These are phyloP conservation scores for Lactarius pseudohatsudake DNA, from an alignment of 768 basidiomycete genomes.

Conservation along the genomic window DNA sequence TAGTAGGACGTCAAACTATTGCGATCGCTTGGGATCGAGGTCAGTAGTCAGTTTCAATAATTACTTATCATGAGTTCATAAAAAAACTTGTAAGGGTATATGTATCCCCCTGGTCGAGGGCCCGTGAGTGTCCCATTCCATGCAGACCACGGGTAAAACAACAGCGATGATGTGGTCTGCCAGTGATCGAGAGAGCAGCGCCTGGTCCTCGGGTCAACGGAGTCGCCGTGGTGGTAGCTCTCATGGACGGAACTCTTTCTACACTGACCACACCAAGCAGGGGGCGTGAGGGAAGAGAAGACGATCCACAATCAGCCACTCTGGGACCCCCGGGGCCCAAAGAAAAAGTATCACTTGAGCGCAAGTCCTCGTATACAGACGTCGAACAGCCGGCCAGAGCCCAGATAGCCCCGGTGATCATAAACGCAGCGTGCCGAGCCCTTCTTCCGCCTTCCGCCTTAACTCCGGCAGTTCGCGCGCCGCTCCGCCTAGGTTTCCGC, in stretches of 20 bases:
- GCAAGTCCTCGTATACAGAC: not conserved
- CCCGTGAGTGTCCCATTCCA: not conserved
- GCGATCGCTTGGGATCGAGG: too few relatives aligned
- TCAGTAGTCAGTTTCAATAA: too few relatives aligned
- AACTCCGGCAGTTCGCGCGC: not conserved
- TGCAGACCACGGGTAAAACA: not conserved
- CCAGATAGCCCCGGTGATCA: not conserved
- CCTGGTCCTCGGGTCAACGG: not conserved
- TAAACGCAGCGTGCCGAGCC: not conserved
- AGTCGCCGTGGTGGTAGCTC: not conserved
- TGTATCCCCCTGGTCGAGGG: too few relatives aligned
- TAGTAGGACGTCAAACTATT: too few relatives aligned
- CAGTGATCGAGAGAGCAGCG: not conserved
- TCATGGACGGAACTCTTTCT: not conserved
- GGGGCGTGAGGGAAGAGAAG: not conserved
- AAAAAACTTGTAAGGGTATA: too few relatives aligned
- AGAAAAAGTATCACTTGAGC: not conserved
- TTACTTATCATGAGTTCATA: too few relatives aligned
- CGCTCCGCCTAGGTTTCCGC: not conserved
- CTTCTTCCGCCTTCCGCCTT: not conserved
- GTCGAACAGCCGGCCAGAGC: not conserved
- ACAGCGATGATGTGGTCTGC: not conserved
- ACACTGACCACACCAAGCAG: not conserved
- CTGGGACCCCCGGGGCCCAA: not conserved
- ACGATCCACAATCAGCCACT: not conserved